These are phyloP conservation scores for Pestalotiopsis fici DNA, from an alignment of 2,329 filamentous ascomycete genomes.

Conservation along the genomic window DNA sequence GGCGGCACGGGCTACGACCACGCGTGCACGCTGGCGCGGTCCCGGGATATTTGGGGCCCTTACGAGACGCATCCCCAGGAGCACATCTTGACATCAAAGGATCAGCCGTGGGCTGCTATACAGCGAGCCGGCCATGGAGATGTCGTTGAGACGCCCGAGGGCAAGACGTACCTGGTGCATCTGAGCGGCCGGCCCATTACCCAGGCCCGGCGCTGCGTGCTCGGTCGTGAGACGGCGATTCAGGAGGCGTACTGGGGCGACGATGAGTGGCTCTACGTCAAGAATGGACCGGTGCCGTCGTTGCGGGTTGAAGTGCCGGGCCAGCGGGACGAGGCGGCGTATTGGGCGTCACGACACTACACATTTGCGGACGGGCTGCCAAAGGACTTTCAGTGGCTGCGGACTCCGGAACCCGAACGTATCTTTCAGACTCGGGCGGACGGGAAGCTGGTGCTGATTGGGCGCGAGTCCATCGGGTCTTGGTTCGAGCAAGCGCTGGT, in stretches of 20 bases:
- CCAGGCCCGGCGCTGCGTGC: slow-evolving; percentile 51
- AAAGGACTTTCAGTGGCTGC: slow-evolving; percentile 58
- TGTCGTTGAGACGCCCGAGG: slow-evolving; percentile 54
- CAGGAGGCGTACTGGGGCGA: slow-evolving; percentile 60
- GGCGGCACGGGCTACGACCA: slow-evolving; percentile 64
- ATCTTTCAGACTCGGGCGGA: slow-evolving; percentile 42
- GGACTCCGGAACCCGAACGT: slow-evolving; percentile 55
- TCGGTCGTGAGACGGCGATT: slow-evolving; percentile 58
- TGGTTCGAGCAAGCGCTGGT: slow-evolving; percentile 62
- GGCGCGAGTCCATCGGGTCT: slow-evolving; percentile 54
- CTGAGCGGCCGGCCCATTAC: slow-evolving; percentile 52
- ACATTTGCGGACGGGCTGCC: slow-evolving; percentile 46
- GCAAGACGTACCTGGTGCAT: slow-evolving; percentile 55
- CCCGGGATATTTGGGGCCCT: slow-evolving; percentile 56
- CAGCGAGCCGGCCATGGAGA: slow-evolving; percentile 57
- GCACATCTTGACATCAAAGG: slow-evolving; percentile 56
- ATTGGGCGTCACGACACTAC: slow-evolving; percentile 52
- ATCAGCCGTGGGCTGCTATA: slow-evolving; percentile 47
- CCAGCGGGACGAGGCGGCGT: slow-evolving; percentile 44
- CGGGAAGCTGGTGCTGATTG: slow-evolving; percentile 46
- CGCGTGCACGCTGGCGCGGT: slow-evolving; percentile 59
- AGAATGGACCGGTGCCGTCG: slow-evolving; percentile 56
- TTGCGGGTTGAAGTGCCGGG: slow-evolving; percentile 53
- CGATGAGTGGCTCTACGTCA: slow-evolving; percentile 65
- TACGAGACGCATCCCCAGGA: slow-evolving; percentile 62